A percentile compares a stretch with the other conserved stretches of the same genome.
These are phyloP conservation scores for Plasmodium ovale DNA, from an alignment of 169 alveolate genomes.

Conservation along the genomic window DNA sequence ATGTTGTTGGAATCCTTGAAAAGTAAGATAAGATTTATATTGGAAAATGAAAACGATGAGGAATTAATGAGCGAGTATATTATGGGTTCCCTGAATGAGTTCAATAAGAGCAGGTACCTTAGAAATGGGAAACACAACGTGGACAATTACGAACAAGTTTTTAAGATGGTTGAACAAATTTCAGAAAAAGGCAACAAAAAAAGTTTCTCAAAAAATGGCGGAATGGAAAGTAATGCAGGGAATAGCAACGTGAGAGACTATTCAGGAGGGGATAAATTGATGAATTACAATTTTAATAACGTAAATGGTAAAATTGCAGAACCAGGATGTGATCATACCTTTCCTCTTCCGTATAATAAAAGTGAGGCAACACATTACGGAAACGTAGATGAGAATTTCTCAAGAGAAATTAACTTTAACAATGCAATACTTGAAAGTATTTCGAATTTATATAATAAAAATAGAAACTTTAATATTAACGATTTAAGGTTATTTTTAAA, in stretches of 20 bases:
- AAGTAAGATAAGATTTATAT: not conserved
- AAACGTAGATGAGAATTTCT: not conserved
- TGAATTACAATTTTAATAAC: constrained; percentile 1
- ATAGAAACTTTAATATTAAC: not conserved
- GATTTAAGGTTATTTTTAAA: constrained; percentile 20
- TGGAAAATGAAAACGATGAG: not conserved
- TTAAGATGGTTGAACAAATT: not conserved
- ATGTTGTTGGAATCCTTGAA: not conserved
- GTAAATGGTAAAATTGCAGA: not conserved
- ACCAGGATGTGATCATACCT: not conserved
- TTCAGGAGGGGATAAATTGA: not conserved
- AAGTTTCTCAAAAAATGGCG: not conserved
- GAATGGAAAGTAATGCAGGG: not conserved
- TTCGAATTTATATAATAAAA: constrained; percentile 10
- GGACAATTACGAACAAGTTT: too few species aligned
- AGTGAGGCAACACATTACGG: not conserved
- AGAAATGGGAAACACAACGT: too few species aligned
- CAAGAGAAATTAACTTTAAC: not conserved
- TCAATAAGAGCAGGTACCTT: not conserved
- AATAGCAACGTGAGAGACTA: not conserved
- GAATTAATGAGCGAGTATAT: not conserved
- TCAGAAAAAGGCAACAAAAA: not conserved
- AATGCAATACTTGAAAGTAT: not conserved
- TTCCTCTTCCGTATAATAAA: not conserved
- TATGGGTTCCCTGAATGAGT: not conserved